phyloP scores from a whole-genome alignment of 164 flowering plant genomes.

The Taxillus chinensis region DNA sequence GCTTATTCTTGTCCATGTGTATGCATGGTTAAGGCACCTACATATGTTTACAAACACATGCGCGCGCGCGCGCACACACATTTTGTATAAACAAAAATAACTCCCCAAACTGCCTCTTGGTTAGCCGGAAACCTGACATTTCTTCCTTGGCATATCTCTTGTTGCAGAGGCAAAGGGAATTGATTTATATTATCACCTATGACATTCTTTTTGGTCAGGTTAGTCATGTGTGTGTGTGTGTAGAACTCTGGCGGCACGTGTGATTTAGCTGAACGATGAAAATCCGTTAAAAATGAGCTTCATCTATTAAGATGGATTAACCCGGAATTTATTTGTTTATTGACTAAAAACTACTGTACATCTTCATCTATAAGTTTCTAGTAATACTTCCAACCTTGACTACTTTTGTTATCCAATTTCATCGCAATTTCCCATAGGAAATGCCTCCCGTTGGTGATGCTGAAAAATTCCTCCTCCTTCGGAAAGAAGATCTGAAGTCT shows the following conservation, averaged over 20 bases:
- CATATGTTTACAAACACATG: too few relatives aligned
- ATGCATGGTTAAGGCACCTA: too few relatives aligned
- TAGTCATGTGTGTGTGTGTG: not conserved
- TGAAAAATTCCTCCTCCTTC: conserved; percentile 53
- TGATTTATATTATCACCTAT: conserved; percentile 55
- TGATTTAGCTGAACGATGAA: too few relatives aligned
- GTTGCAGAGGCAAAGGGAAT: conserved; percentile 68
- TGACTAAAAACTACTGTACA: too few relatives aligned
- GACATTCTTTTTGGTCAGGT: conserved; percentile 91
- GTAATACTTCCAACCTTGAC: not conserved
- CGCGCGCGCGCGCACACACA: too few relatives aligned
- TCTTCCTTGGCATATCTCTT: not conserved
- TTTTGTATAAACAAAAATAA: too few relatives aligned
- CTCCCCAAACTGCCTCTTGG: too few relatives aligned
- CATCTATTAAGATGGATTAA: too few relatives aligned
- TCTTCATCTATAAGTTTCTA: not conserved
- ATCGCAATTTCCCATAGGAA: conserved; percentile 30
- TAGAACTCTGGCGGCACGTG: too few relatives aligned
- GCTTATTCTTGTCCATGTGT: too few relatives aligned
- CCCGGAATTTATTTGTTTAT: too few relatives aligned
- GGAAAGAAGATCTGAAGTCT: conserved; percentile 37
- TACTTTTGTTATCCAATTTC: not conserved
- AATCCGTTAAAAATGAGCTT: too few relatives aligned
- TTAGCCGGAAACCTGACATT: not conserved
- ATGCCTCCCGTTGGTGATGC: conserved; percentile 53